Evolutionary conservation across 306 rosid genomes (phyloP).

Genomic region (Oemleria cerasiformis): DNA sequence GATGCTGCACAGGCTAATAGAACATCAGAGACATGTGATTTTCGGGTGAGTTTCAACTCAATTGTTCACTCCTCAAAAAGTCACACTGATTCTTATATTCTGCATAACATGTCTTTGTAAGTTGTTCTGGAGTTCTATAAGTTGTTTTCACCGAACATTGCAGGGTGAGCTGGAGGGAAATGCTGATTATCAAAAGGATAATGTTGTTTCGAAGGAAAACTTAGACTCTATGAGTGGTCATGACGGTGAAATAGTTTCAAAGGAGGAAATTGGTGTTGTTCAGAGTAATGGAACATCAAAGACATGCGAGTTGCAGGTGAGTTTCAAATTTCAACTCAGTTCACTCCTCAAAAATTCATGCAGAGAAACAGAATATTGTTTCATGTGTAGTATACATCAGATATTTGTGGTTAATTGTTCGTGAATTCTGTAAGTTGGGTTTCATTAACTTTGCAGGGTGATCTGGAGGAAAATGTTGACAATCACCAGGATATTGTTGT

Average conservation of each 20-base stretch:
- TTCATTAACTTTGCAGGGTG: slow-evolving; percentile 17
- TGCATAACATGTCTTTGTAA: too few species aligned
- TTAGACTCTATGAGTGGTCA: not conserved
- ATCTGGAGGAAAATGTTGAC: slow-evolving; percentile 5
- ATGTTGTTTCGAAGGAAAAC: not conserved
- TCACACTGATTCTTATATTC: too few species aligned
- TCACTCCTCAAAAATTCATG: not conserved
- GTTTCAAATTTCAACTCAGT: not conserved
- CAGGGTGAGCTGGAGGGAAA: slow-evolving; percentile 20
- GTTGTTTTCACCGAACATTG: not conserved
- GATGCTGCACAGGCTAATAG: not conserved
- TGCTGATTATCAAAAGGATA: slow-evolving; percentile 5
- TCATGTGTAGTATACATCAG: not conserved
- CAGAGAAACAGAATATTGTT: not conserved
- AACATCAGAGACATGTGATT: not conserved
- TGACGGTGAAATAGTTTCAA: not conserved
- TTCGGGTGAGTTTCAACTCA: slow-evolving; percentile 1
- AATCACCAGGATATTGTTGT: not conserved
- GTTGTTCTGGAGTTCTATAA: not conserved
- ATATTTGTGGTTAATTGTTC: not conserved
- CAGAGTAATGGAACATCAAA: not conserved
- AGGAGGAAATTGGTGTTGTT: not conserved
- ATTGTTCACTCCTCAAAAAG: not conserved
- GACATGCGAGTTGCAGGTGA: slow-evolving; percentile 12
- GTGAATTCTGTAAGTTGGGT: not conserved